Conservation (phyloP, 805 yeast species). For the Yarrowia alimentaria region DNA sequence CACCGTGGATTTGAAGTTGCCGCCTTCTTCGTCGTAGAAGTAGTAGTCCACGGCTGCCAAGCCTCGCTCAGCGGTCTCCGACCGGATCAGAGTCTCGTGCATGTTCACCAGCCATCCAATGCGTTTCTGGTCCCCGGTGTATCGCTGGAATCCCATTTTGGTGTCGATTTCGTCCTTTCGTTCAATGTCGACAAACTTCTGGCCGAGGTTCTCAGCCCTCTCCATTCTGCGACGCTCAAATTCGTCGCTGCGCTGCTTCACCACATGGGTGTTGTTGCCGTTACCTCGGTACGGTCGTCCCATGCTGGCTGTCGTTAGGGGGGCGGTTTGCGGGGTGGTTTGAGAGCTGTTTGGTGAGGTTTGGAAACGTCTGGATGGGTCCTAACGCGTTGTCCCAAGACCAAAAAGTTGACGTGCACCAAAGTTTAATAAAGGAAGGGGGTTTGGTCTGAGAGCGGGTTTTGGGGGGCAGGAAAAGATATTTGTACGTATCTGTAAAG, state of each 20-base stretch:
- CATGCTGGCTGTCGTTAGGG: too few relatives aligned
- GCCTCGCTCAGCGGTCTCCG: conserved; percentile 61
- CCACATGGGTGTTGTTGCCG: conserved; percentile 27
- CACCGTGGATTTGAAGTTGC: conserved; percentile 82
- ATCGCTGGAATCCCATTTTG: conserved; percentile 84
- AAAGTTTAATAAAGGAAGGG: too few relatives aligned
- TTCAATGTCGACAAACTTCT: conserved; percentile 26
- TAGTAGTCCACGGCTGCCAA: conserved; percentile 90
- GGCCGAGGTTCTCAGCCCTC: conserved; percentile 13
- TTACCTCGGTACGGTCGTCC: conserved; percentile 21
- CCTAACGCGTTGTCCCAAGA: too few relatives aligned
- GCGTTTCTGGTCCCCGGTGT: conserved; percentile 60
- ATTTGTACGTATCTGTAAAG: not conserved
- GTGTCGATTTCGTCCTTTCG: conserved; percentile 62
- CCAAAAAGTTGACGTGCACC: not conserved
- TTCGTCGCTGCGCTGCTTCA: conserved; percentile 18
- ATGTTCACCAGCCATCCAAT: conserved; percentile 93
- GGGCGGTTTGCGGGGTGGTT: too few relatives aligned
- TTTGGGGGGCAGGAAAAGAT: not conserved
- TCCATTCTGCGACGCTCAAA: conserved; percentile 31
- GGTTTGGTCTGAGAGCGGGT: too few relatives aligned
- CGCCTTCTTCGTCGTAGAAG: conserved; percentile 95
- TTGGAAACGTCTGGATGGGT: not conserved
- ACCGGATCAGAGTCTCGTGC: conserved; percentile 60
- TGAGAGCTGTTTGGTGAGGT: not conserved